These are phyloP conservation scores for Trichoderma sp. DNA, from an alignment of 2,329 filamentous ascomycete species.

Conservation along the genomic window DNA sequence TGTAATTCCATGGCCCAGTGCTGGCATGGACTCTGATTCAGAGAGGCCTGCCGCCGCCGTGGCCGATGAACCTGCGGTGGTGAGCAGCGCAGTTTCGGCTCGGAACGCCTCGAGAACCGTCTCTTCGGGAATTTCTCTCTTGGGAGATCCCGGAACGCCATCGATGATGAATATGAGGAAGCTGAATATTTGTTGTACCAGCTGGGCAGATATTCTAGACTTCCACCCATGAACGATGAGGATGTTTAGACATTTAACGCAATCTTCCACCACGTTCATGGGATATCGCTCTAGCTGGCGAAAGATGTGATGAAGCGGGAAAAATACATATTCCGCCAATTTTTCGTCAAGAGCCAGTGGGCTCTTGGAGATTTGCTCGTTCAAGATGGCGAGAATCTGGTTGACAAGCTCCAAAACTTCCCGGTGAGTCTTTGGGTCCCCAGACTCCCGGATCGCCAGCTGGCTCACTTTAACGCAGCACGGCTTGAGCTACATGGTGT, in stretches of 20 bases:
- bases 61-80: slow-evolving; percentile 51
- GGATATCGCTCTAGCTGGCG: slow-evolving; percentile 71
- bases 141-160: slow-evolving; percentile 57
- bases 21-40: slow-evolving; percentile 63
- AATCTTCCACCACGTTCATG: slow-evolving; percentile 68
- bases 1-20: slow-evolving; percentile 78
- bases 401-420: slow-evolving; percentile 46
- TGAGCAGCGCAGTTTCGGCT: slow-evolving; percentile 66
- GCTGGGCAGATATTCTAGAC: slow-evolving; percentile 62
- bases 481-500: slow-evolving; percentile 55
- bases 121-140: slow-evolving; percentile 63
- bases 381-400: slow-evolving; percentile 46
- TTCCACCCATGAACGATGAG: slow-evolving; percentile 80
- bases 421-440: slow-evolving; percentile 40
- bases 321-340: slow-evolving; percentile 91
- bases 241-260: slow-evolving; percentile 69
- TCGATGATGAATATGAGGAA: slow-evolving; percentile 79
- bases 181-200: slow-evolving; percentile 82
- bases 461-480: slow-evolving; percentile 59
- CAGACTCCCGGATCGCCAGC: slow-evolving; percentile 49
- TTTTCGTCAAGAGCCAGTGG: slow-evolving; percentile 66
- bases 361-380: slow-evolving; percentile 43
- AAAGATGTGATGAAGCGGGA: slow-evolving; percentile 84
- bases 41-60: slow-evolving; percentile 49
- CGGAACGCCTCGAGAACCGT: slow-evolving; percentile 67